Percentiles rank a stretch among this genome's conserved stretches.
Conservation (phyloP, 179 eudicot genomes). For the Beta macrorhiza region DNA sequence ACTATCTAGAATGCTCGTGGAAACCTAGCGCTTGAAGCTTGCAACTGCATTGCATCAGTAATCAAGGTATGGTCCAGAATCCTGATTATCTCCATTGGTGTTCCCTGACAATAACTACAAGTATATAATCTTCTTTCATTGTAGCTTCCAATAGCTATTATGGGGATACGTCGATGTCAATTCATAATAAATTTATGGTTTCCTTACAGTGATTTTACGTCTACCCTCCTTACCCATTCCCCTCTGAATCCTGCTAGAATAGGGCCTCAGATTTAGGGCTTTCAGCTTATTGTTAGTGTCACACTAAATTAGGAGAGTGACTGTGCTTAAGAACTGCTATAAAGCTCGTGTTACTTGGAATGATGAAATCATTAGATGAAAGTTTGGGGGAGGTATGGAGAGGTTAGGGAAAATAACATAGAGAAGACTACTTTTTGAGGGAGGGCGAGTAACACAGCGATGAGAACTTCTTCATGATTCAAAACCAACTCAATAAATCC, state of each 20-base stretch:
- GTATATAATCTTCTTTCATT: neutral
- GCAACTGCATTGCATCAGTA: constrained; percentile 58
- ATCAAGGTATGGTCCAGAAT: constrained; percentile 38
- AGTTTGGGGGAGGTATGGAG: neutral
- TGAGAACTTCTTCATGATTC: neutral
- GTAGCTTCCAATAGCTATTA: neutral
- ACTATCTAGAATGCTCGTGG: constrained; percentile 53
- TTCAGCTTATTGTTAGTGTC: neutral
- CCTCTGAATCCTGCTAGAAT: neutral
- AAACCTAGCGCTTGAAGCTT: constrained; percentile 66
- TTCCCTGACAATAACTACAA: neutral
- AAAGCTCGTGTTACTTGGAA: neutral
- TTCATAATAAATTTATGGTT: neutral
- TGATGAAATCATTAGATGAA: neutral
- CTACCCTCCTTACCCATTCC: neutral
- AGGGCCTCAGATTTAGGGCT: neutral
- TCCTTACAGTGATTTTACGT: neutral
- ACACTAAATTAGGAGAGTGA: neutral
- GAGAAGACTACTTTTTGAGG: neutral
- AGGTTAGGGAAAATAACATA: neutral
- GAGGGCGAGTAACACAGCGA: neutral
- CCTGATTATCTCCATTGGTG: neutral
- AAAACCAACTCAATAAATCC: neutral
- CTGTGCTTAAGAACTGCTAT: neutral
- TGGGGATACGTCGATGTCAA: neutral